Percentiles rank a stretch among this genome's conserved stretches.
These are phyloP conservation scores for Dipsacomyces acuminosporus DNA, from an alignment of 371 early-diverging fungal species.

Conservation along the genomic window DNA sequence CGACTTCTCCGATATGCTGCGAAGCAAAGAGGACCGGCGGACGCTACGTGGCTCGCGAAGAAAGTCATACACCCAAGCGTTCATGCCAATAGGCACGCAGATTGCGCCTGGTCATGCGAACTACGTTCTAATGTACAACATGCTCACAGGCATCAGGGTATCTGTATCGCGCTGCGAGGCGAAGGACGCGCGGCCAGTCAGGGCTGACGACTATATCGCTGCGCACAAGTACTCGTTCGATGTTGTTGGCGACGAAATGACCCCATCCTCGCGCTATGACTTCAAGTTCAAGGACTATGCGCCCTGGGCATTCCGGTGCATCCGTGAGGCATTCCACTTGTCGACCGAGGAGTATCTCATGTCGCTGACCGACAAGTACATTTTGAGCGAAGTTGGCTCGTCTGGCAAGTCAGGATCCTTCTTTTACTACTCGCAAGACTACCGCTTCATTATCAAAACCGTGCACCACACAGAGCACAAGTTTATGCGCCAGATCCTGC, in stretches of 20 bases:
- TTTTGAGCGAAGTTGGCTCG: constrained; percentile 90
- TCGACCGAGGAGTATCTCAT: constrained; percentile 94
- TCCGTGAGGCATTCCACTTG: constrained; percentile 83
- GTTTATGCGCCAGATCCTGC: constrained; percentile 80
- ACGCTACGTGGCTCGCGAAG: constrained; percentile 33
- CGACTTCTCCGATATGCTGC: constrained; percentile 25
- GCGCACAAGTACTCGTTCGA: constrained; percentile 93
- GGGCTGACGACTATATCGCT: constrained; percentile 73
- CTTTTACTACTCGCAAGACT: constrained; percentile 96
- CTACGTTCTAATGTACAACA: constrained; percentile 92
- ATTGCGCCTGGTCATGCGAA: constrained; percentile 61
- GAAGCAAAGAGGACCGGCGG: constrained; percentile 29
- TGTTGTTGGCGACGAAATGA: constrained; percentile 83
- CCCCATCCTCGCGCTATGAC: constrained; percentile 90
- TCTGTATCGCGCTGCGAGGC: constrained; percentile 85
- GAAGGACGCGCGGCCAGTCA: constrained; percentile 67
- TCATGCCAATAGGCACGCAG: constrained; percentile 42
- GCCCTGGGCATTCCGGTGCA: constrained; percentile 91
- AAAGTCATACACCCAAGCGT: constrained; percentile 21
- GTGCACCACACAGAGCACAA: constrained; percentile 92
- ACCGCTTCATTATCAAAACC: constrained; percentile 97
- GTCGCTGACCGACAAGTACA: constrained; percentile 93
- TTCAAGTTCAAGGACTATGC: constrained; percentile 98
- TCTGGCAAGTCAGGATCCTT: constrained; percentile 94
- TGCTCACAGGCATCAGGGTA: constrained; percentile 90